Evolutionary conservation across 345 rosid species (phyloP).

Genomic region (Ceriops decandra): DNA sequence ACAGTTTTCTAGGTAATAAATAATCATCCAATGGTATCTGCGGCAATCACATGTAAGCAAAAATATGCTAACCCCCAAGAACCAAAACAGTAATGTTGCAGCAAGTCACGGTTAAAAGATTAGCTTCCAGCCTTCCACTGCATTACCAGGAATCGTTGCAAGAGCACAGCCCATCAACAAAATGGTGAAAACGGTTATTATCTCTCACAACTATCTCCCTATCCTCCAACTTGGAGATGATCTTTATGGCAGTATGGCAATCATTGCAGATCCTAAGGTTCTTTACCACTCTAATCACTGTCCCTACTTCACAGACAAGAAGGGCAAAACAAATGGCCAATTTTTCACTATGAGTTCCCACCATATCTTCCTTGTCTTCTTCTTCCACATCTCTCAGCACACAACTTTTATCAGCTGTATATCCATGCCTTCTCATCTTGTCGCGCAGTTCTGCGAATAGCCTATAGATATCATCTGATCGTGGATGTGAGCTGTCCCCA

Average conservation of each 20-base stretch:
- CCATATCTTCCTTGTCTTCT: constrained; percentile 43
- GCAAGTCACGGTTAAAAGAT: too few relatives aligned
- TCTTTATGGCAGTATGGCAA: constrained; percentile 36
- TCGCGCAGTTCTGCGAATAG: constrained; percentile 22
- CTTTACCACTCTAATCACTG: constrained; percentile 40
- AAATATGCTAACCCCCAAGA: too few relatives aligned
- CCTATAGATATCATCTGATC: constrained; percentile 30
- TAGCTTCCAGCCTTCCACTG: background rate
- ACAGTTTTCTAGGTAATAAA: too few relatives aligned
- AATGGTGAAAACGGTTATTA: constrained; percentile 42
- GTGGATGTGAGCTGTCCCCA: constrained; percentile 32
- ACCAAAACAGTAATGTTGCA: too few relatives aligned
- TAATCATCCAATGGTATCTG: too few relatives aligned
- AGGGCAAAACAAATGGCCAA: constrained; percentile 39
- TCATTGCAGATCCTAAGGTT: constrained; percentile 38
- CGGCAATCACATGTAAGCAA: too few relatives aligned
- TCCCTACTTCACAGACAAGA: constrained; percentile 35
- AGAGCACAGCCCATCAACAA: constrained; percentile 36
- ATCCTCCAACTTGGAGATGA: constrained; percentile 31
- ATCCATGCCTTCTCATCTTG: constrained; percentile 36
- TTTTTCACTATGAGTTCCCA: constrained; percentile 41
- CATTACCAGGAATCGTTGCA: constrained; percentile 39
- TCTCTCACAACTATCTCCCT: constrained; percentile 39
- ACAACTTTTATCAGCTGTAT: constrained; percentile 33
- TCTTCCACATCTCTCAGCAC: constrained; percentile 43